A percentile compares a stretch with the other conserved stretches of the same genome.
phyloP scores from a whole-genome alignment of 1,284 basidiomycete species.

The Rhizoctonia solani region DNA sequence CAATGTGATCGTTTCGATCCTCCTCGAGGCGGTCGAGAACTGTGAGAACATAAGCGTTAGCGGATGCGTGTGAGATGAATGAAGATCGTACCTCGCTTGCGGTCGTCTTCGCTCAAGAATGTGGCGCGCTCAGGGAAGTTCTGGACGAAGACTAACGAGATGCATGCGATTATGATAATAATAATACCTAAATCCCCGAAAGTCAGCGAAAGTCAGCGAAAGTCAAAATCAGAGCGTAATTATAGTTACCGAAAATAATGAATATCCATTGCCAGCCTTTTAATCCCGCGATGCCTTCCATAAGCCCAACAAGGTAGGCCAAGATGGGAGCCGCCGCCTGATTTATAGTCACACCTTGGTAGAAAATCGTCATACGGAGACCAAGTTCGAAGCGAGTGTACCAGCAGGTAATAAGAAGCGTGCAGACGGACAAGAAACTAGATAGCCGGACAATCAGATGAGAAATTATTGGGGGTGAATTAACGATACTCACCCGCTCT shows the following conservation, averaged over 20 bases:
- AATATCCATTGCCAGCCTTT: constrained; percentile 26
- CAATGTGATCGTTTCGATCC: constrained; percentile 23
- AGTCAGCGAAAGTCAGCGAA: too few species aligned
- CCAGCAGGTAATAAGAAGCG: constrained; percentile 26
- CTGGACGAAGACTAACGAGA: constrained; percentile 8
- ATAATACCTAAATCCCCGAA: not conserved
- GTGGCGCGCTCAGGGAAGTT: constrained; percentile 24
- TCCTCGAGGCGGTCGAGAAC: constrained; percentile 29
- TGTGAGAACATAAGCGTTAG: not conserved
- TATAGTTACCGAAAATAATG: constrained; percentile 8
- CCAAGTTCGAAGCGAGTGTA: constrained; percentile 25
- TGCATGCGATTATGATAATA: not conserved
- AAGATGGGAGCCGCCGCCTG: constrained; percentile 8
- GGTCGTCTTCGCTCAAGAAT: constrained; percentile 17
- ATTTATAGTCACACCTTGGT: constrained; percentile 5
- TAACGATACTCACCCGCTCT: constrained; percentile 5
- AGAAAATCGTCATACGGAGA: constrained; percentile 23
- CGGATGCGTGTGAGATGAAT: not conserved
- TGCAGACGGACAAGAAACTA: constrained; percentile 26
- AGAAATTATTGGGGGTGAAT: not conserved
- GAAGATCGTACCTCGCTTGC: constrained; percentile 13
- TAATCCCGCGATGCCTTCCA: constrained; percentile 6
- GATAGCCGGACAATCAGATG: not conserved
- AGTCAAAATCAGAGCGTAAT: not conserved
- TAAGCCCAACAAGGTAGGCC: constrained; percentile 18